A percentile compares a stretch with the other conserved stretches of the same genome.
Conservation (phyloP, 371 early-diverging fungal genomes). For the Batkoa obscura region DNA sequence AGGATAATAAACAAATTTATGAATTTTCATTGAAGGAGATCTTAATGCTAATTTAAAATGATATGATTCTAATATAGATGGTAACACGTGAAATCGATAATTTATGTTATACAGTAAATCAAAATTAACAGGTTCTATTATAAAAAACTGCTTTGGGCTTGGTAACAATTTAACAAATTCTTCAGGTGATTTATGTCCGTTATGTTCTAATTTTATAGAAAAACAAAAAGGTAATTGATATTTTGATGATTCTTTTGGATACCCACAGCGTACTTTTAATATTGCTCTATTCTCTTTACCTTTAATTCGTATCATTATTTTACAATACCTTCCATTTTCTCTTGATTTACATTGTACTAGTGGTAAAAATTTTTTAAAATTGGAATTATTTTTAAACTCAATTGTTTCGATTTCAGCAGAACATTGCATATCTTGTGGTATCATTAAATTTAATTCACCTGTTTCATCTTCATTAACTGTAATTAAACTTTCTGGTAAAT, state of each 20-base stretch:
- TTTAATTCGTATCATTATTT: neutral
- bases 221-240: neutral
- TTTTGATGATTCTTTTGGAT: neutral
- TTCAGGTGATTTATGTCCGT: conserved; percentile 3
- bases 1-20: conserved; percentile 7
- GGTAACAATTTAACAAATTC: conserved; percentile 2
- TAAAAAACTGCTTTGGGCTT: neutral
- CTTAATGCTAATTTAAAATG: conserved; percentile 4
- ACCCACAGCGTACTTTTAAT: neutral
- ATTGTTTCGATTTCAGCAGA: neutral
- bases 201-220: neutral
- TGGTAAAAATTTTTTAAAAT: neutral
- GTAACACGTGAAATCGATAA: conserved; percentile 5
- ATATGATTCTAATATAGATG: neutral
- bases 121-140: conserved; percentile 4
- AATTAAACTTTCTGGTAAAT: conserved; percentile 11
- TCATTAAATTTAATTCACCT: conserved; percentile 12
- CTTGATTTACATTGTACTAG: neutral
- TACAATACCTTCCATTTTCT: neutral
- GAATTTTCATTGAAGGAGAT: neutral
- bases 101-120: conserved; percentile 4
- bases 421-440: conserved; percentile 3
- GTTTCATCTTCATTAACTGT: conserved; percentile 14
- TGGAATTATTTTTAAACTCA: neutral
- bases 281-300: neutral